Evolutionary conservation across 768 basidiomycete genomes (phyloP), one percentile per base, ranked within the genome.

Genomic region (Calocera viscosa): DNA sequence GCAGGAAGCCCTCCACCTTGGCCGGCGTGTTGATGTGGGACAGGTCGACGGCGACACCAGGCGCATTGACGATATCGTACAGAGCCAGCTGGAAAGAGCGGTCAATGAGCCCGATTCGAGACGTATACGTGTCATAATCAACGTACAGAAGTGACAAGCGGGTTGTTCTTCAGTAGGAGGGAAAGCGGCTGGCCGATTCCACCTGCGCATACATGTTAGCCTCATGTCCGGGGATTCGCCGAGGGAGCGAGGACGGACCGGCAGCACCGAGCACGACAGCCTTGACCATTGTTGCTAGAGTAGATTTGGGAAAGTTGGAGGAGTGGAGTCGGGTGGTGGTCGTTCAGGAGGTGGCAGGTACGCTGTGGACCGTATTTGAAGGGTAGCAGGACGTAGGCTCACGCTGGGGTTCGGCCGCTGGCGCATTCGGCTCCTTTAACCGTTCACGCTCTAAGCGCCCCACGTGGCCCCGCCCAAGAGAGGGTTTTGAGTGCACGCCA

Each of bases 101-200:
- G 64, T 35, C 68, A 64, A 49, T 33, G 64, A 63, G 47, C 64
- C 5, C 16, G 66, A 65, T 65, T 17, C n/a, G n/a, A 67, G 12
- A 64, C 39, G 43, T 5, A 40, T 26, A 43, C 11, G 30, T 17
- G 14, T 69, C 39, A 26, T 65, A 40, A 17, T 28, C 5, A 19
- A 68, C 72, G 65, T 73, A 89, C 90, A 82, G 88, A 83, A 66
- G 89, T 89, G 72, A 97, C 81, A 68, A 85, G 79, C 28, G 88
- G 83, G 79, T 92, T 94, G 64, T 79, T 76, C 82, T 98, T 97
- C 76, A 98, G 82, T 67, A 98, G 82, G 68, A 98, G 87, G 24
- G 94, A 85, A 76, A 98, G 82, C 69, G 94, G 94, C 81, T 96
- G 95, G 74, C 95, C 95, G 73, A 97, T 97, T 77, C 94, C 94